phyloP scores from a whole-genome alignment of 2,329 filamentous ascomycete genomes.

The Pseudopyricularia javanii region DNA sequence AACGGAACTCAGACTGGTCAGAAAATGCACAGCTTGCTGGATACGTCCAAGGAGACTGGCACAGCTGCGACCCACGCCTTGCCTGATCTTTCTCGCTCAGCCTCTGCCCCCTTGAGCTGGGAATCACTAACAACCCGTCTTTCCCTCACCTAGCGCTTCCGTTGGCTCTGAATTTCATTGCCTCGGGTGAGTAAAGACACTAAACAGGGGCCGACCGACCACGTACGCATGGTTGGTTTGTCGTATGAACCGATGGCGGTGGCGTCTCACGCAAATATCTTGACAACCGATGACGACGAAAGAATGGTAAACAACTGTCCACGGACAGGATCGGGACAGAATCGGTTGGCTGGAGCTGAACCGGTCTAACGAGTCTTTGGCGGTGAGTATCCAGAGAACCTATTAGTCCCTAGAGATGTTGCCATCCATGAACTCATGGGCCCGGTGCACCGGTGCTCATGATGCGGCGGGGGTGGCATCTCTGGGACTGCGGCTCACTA shows the following conservation, averaged over 20 bases:
- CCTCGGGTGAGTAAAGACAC: constrained; percentile 62
- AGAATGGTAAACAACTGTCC: neutral
- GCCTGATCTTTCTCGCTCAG: neutral
- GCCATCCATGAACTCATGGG: neutral
- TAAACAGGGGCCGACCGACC: neutral
- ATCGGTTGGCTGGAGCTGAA: neutral
- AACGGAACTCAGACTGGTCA: constrained; percentile 79
- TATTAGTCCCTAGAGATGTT: neutral
- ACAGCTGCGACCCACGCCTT: neutral
- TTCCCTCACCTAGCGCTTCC: constrained; percentile 47
- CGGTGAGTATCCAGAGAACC: constrained; percentile 3
- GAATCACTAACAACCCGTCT: neutral
- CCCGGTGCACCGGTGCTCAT: neutral
- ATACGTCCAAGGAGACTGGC: neutral
- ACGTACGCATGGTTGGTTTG: neutral
- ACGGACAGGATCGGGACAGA: neutral
- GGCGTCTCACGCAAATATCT: neutral
- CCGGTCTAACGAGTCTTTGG: neutral
- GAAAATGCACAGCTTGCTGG: constrained; percentile 12
- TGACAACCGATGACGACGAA: neutral
- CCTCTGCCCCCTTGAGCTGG: neutral
- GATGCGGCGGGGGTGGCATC: neutral
- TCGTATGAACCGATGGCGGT: neutral
- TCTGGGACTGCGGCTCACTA: constrained; percentile 58
- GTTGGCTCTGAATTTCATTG: constrained; percentile 79